A percentile compares a stretch with the other conserved stretches of the same genome.
phyloP scores from a whole-genome alignment of 2,329 filamentous ascomycete species.

The Calycina marina region DNA sequence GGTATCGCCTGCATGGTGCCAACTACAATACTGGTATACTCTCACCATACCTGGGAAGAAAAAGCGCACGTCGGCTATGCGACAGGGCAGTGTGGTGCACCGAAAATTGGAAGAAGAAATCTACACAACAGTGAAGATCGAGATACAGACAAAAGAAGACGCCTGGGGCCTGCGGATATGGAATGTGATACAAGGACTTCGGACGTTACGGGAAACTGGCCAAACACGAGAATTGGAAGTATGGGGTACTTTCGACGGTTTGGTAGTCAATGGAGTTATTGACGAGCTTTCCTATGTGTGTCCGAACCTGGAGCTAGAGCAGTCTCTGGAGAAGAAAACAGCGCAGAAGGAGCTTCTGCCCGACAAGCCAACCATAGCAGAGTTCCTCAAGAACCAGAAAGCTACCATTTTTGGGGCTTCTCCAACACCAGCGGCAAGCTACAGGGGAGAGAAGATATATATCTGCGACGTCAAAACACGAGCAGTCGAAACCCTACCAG shows the following conservation, averaged over 20 bases:
- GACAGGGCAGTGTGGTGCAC: constrained; percentile 65
- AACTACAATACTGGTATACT: constrained; percentile 84
- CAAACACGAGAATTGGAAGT: constrained; percentile 65
- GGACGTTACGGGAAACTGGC: constrained; percentile 55
- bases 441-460: constrained; percentile 38
- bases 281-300: constrained; percentile 70
- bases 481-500: constrained; percentile 43
- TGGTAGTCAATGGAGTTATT: constrained; percentile 79
- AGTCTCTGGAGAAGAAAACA: constrained; percentile 17
- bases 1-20: constrained; percentile 85
- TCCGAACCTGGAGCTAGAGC: constrained; percentile 56
- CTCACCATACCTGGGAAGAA: constrained; percentile 65
- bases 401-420: constrained; percentile 4
- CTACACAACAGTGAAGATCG: constrained; percentile 60
- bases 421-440: constrained; percentile 10
- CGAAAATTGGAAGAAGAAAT: constrained; percentile 75
- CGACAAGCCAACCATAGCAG: constrained; percentile 16
- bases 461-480: constrained; percentile 84
- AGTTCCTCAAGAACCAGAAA: constrained; percentile 18
- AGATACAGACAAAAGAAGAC: constrained; percentile 64
- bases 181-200: constrained; percentile 80
- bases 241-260: constrained; percentile 71
- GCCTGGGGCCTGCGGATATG: constrained; percentile 69
- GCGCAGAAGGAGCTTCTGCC: constrained; percentile 22
- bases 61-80: constrained; percentile 69